Base-by-base conservation (phyloP, 345 rosid genomes). In the Hibiscus tridactylites region DNA sequence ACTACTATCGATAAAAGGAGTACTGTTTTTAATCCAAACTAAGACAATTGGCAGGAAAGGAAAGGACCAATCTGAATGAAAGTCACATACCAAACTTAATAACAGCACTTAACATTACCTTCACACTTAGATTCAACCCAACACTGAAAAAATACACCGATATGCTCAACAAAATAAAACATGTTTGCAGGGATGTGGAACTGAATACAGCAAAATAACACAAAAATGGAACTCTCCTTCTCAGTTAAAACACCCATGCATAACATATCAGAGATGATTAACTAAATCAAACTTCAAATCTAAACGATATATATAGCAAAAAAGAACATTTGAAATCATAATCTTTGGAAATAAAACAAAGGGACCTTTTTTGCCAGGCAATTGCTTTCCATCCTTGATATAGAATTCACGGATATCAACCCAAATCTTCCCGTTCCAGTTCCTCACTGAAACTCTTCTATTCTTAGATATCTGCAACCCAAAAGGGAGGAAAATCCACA, bases 341-440 rank as follows among this genome's bases (percentile, higher is more conserved):
- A 44, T 44, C 54, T 9, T 47, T 29, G 31, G 31, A 35, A 68
- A 33, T 10, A 15, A 53, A 37, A 17, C 6, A 56, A 46, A 37
- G 1, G 56, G 11, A 90, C 99, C 99, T 81, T 92, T 92, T 75
- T 95, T 95, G 52, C 96, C 97, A 10, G 98, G 97, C 53, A 89
- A 79, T 39, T 82, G 84, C 68, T 90, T 92, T 58, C 99, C 99
- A 60, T 95, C 98, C 70, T 89, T 90, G 75, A 78, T 29, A 75
- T 88, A 92, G 75, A 95, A 92, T 85, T 95, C 99, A 65, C 99
- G 97, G 74, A 95, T 89, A 73, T 95, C 97, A 33, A 95, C 83
- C 86, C 91, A 86, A 39, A 88, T 80, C 67, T 68, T 85, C 9
- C 97, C 97, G 37, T 90, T 83, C 96, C 96, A 95, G 70, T 82